These are phyloP conservation scores for Nemania sp. DNA, from an alignment of 2,329 filamentous ascomycete genomes.

Conservation along the genomic window DNA sequence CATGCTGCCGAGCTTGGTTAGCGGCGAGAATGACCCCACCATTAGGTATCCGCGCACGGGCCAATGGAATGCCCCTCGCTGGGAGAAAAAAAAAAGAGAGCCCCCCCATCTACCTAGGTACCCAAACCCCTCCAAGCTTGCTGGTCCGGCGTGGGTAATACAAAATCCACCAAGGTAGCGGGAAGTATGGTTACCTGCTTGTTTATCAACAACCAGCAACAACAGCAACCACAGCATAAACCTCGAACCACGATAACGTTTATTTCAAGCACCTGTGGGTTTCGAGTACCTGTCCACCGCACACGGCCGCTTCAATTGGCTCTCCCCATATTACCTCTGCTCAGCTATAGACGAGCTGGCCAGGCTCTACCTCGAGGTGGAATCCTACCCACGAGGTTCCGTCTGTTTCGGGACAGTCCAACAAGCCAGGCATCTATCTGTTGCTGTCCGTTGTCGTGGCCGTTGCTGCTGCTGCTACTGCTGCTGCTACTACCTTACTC, in stretches of 20 bases:
- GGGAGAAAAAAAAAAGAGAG: neutral
- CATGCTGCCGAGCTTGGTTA: neutral
- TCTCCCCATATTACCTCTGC: no score
- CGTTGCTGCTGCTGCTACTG: neutral
- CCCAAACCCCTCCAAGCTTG: constrained; percentile 3
- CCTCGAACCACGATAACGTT: no score
- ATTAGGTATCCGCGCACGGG: constrained; percentile 1
- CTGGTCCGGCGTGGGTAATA: neutral
- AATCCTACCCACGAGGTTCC: no score
- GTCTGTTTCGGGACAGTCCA: no score
- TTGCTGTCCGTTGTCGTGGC: neutral
- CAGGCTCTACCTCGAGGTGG: no score
- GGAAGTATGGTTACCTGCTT: neutral
- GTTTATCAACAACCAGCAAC: neutral
- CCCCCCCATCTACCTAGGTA: neutral
- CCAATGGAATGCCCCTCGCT: constrained; percentile 2
- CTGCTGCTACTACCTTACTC: neutral
- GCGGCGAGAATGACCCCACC: constrained; percentile 3
- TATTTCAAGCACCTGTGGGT: no score
- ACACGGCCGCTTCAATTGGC: no score
- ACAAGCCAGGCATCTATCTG: neutral
- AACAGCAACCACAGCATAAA: no score
- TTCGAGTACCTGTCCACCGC: no score
- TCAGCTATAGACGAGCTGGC: no score
- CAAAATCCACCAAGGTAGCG: neutral